Conservation (phyloP, 805 yeast genomes). For the Kuraishia borneana region DNA sequence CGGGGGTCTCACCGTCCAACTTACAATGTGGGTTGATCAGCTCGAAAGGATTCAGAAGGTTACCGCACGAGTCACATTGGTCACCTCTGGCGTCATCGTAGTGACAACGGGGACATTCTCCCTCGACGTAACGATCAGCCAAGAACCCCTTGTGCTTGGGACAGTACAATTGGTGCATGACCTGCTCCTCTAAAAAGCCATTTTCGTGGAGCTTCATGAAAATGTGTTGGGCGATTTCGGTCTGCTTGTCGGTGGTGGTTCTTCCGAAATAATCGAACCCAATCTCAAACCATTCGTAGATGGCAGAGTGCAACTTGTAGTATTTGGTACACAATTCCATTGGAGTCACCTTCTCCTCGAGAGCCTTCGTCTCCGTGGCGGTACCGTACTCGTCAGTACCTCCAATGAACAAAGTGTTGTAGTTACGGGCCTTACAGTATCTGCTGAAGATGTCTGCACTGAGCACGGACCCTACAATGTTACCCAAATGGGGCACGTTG, state of each 20-base stretch:
- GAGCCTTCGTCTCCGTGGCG: slow-evolving; percentile 96
- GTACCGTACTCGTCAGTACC: slow-evolving; percentile 99
- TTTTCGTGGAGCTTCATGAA: slow-evolving; percentile 69
- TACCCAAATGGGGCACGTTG: slow-evolving; percentile 97
- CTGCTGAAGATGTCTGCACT: slow-evolving; percentile 92
- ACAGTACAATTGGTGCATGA: slow-evolving; percentile 86
- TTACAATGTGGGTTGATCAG: slow-evolving; percentile 93
- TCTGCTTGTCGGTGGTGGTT: slow-evolving; percentile 86
- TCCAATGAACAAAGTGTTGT: slow-evolving; percentile 77
- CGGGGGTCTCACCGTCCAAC: slow-evolving; percentile 75
- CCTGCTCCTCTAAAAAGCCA: slow-evolving; percentile 73
- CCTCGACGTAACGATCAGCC: slow-evolving; percentile 96
- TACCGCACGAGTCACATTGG: slow-evolving; percentile 97
- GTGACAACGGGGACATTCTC: slow-evolving; percentile 90
- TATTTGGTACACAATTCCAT: slow-evolving; percentile 84
- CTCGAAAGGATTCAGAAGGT: slow-evolving; percentile 82
- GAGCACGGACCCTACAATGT: slow-evolving; percentile 89
- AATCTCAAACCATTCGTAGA: slow-evolving; percentile 94
- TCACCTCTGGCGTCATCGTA: slow-evolving; percentile 99
- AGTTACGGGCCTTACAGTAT: slow-evolving; percentile 79
- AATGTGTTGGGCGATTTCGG: slow-evolving; percentile 91
- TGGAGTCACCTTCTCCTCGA: slow-evolving; percentile 88
- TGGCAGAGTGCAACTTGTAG: slow-evolving; percentile 74
- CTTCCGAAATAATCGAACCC: slow-evolving; percentile 94
- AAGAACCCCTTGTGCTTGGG: slow-evolving; percentile 81